These are phyloP conservation scores for Leccinum griseonigrum DNA, from an alignment of 1,284 basidiomycete genomes.

Conservation along the genomic window DNA sequence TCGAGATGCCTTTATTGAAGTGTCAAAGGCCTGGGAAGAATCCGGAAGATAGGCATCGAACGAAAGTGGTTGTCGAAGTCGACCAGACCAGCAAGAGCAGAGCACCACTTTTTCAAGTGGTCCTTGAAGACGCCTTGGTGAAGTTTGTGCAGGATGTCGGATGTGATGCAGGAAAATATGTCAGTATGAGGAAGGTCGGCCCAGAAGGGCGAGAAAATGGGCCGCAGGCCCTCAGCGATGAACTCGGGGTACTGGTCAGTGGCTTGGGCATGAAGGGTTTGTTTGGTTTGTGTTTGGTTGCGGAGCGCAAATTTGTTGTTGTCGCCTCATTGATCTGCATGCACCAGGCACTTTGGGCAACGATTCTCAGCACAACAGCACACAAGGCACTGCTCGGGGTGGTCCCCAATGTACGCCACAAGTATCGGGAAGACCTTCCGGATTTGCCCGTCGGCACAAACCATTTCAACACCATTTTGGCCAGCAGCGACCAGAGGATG, in stretches of 20 bases:
- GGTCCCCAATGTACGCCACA: constrained; percentile 2
- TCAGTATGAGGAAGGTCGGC: not conserved
- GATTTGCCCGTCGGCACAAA: not conserved
- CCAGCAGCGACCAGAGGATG: not conserved
- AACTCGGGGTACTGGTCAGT: not conserved
- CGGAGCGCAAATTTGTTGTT: no score
- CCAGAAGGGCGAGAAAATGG: constrained; percentile 3
- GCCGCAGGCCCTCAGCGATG: not conserved
- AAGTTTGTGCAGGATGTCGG: no score
- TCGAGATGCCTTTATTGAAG: not conserved
- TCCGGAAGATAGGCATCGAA: no score
- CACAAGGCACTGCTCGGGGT: no score
- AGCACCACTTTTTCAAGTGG: not conserved
- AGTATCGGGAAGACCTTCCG: constrained; percentile 19
- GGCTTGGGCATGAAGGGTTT: no score
- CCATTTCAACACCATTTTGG: not conserved
- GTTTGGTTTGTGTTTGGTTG: no score
- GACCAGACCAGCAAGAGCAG: not conserved
- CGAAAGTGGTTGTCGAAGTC: not conserved
- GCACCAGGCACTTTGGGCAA: no score
- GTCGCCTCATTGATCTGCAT: no score
- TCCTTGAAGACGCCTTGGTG: constrained; percentile 6
- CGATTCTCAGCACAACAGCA: no score
- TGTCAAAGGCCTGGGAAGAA: not conserved
- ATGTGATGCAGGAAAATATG: not conserved